phyloP scores from a whole-genome alignment of 306 rosid species.

The Cucurbita ficifolia region DNA sequence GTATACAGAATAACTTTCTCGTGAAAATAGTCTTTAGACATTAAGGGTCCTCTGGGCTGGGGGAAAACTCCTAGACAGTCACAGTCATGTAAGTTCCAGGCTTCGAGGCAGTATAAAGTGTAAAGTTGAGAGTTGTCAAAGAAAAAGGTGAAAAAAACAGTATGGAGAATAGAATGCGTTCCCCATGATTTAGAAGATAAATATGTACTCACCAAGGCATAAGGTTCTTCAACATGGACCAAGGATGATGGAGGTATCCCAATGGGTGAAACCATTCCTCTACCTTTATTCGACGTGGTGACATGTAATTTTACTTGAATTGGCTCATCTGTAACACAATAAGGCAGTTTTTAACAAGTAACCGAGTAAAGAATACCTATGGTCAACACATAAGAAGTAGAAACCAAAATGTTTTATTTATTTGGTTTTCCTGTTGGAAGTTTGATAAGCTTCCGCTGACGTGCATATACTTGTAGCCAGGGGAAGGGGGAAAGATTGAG shows the following conservation, averaged over 20 bases:
- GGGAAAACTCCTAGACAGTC: background rate
- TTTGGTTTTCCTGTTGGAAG: no score
- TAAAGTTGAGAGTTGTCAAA: background rate
- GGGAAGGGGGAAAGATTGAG: no score
- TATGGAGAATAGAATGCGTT: background rate
- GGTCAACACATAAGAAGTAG: background rate
- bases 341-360: conserved; percentile 10
- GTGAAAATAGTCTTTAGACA: background rate
- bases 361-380: conserved; percentile 23
- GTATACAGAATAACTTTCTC: background rate
- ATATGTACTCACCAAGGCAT: conserved; percentile 42
- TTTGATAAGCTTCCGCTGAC: no score
- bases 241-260: conserved; percentile 51
- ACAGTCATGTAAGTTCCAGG: background rate
- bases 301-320: conserved; percentile 35
- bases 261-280: conserved; percentile 44
- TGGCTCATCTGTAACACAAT: conserved; percentile 43
- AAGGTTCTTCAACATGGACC: conserved; percentile 69
- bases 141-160: background rate
- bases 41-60: background rate
- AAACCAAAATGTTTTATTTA: conserved; percentile 20
- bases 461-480: no score
- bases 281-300: conserved; percentile 44
- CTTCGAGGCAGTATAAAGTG: background rate
- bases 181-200: background rate